Conservation (phyloP, 768 basidiomycete species). For the Xerocomus brunneocitrinus region DNA sequence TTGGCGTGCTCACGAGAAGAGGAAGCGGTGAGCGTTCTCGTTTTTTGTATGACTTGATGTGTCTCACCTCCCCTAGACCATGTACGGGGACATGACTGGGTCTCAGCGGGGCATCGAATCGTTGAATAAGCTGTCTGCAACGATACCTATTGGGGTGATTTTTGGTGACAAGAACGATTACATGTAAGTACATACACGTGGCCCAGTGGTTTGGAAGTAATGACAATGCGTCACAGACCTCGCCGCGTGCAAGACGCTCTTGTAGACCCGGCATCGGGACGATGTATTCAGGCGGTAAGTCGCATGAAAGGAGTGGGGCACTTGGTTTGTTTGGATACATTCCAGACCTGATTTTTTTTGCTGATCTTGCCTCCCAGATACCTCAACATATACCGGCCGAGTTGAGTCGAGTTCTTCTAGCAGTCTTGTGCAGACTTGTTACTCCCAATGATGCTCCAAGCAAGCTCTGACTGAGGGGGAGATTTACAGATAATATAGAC, state of each 20-base stretch:
- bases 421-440: slow-evolving; percentile 15
- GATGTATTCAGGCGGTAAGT: slow-evolving; percentile 20
- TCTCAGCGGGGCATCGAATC: slow-evolving; percentile 48
- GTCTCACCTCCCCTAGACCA: slow-evolving; percentile 23
- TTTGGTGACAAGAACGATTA: slow-evolving; percentile 50
- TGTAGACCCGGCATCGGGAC: slow-evolving; percentile 21
- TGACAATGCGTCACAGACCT: slow-evolving; percentile 21
- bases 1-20: slow-evolving; percentile 47
- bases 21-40: slow-evolving; percentile 43
- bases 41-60: background rate
- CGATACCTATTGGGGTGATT: slow-evolving; percentile 48
- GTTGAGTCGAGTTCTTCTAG: slow-evolving; percentile 23
- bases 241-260: slow-evolving; percentile 30
- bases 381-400: slow-evolving; percentile 25
- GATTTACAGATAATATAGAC: background rate
- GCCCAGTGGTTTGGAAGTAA: background rate
- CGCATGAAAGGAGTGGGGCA: slow-evolving; percentile 30
- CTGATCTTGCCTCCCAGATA: slow-evolving; percentile 14
- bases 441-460: background rate
- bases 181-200: slow-evolving; percentile 36
- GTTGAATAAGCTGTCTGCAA: slow-evolving; percentile 37
- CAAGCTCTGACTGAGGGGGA: slow-evolving; percentile 15
- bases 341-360: background rate
- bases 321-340: slow-evolving; percentile 21
- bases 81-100: slow-evolving; percentile 60